Evolutionary conservation across 306 rosid species (phyloP).

Genomic region (Dicorynia guianensis): DNA sequence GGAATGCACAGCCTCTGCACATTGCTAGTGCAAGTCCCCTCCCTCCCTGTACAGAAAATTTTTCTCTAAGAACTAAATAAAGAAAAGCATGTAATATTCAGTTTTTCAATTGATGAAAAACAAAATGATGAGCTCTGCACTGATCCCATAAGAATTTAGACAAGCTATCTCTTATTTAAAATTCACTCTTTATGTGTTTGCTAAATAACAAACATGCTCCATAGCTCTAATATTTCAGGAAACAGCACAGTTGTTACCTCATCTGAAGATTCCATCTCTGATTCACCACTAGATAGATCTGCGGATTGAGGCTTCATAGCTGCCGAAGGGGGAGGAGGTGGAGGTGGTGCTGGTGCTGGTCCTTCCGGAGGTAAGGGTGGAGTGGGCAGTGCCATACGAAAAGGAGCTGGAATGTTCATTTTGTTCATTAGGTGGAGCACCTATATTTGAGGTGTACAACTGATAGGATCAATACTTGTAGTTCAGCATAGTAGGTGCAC

Average conservation of each 20-base stretch:
- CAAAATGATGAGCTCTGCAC: conserved; percentile 18
- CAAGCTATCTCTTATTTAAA: not conserved
- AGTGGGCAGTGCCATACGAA: conserved; percentile 92
- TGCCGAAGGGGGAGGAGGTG: conserved; percentile 53
- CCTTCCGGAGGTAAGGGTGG: conserved; percentile 89
- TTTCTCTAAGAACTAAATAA: conserved; percentile 14
- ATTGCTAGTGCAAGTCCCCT: not conserved
- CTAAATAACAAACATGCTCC: conserved; percentile 27
- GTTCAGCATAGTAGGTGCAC: conserved; percentile 24
- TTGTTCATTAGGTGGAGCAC: conserved; percentile 98
- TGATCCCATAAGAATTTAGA: conserved; percentile 18
- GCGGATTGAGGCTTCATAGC: conserved; percentile 50
- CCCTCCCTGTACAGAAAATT: not conserved
- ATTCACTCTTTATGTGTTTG: conserved; percentile 1
- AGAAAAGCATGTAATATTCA: conserved; percentile 10
- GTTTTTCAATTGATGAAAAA: not conserved
- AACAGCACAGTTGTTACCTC: conserved; percentile 64
- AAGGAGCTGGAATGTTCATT: conserved; percentile 98
- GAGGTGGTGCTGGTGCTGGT: conserved; percentile 57
- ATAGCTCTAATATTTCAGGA: conserved; percentile 25
- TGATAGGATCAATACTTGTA: conserved; percentile 29
- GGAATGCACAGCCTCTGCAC: conserved; percentile 17
- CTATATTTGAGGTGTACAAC: conserved; percentile 52
- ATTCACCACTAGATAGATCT: conserved; percentile 77
- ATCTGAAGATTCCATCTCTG: conserved; percentile 96